A percentile compares a stretch with the other conserved stretches of the same genome.
These are phyloP conservation scores for Boletus pseudopeckii DNA, from an alignment of 768 basidiomycete genomes.

Conservation along the genomic window DNA sequence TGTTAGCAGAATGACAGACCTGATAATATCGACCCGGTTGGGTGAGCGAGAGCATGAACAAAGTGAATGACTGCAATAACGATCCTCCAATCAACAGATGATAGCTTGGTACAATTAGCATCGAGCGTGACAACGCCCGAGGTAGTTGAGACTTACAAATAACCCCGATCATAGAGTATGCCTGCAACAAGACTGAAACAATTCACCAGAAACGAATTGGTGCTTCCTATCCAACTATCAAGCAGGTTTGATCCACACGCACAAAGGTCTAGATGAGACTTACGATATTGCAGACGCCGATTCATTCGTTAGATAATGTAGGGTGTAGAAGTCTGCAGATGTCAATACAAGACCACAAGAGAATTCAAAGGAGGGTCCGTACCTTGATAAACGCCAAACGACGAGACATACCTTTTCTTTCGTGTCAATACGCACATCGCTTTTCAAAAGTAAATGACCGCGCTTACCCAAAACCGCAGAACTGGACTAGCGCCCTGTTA, in stretches of 20 bases:
- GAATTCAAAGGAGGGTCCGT: not conserved
- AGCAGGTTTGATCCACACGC: not conserved
- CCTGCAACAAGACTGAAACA: constrained; percentile 41
- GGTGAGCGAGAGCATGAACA: constrained; percentile 46
- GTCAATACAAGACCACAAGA: not conserved
- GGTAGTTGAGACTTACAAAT: constrained; percentile 34
- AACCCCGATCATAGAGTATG: constrained; percentile 47
- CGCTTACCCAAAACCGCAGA: constrained; percentile 33
- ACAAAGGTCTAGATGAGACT: constrained; percentile 7
- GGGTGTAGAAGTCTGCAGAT: constrained; percentile 36
- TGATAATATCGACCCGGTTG: constrained; percentile 42
- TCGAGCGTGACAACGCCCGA: not conserved
- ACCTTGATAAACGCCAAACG: constrained; percentile 44
- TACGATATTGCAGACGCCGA: constrained; percentile 37
- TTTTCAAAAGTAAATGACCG: not conserved
- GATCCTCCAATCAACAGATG: constrained; percentile 44
- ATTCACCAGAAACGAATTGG: constrained; percentile 40
- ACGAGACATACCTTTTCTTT: constrained; percentile 28
- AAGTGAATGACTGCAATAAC: constrained; percentile 38
- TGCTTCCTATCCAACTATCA: constrained; percentile 44
- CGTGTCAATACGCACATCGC: not conserved
- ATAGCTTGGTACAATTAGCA: constrained; percentile 31
- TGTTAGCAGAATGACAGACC: constrained; percentile 23
- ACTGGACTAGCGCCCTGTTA: constrained; percentile 29
- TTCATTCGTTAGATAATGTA: constrained; percentile 33